A percentile compares a stretch with the other conserved stretches of the same genome.
Evolutionary conservation across 73 alveolate genomes (phyloP).

Genomic region (Diophrys sp.): DNA sequence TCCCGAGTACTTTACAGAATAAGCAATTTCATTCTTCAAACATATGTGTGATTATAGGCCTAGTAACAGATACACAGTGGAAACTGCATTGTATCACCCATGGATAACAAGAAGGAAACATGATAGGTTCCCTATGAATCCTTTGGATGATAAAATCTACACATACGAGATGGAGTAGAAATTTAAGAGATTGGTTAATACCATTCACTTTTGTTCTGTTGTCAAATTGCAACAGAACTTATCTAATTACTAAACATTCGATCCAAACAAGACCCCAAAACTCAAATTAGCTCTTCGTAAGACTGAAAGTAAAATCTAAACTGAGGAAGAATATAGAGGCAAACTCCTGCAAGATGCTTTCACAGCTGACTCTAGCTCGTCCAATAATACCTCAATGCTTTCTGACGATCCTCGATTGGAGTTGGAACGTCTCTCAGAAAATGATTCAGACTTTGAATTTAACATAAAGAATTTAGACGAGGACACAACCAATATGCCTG

Average conservation of each 20-base stretch:
- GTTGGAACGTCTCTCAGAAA: too few relatives aligned
- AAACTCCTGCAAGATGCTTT: neutral
- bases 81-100: slow-evolving; percentile 55
- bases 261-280: neutral
- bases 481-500: neutral
- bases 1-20: neutral
- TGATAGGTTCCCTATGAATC: slow-evolving; percentile 65
- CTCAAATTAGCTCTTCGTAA: neutral
- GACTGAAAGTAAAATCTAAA: neutral
- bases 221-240: neutral
- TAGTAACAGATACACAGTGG: slow-evolving; percentile 35
- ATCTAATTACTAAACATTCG: too few relatives aligned
- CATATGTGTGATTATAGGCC: slow-evolving; percentile 48
- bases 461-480: neutral
- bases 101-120: slow-evolving; percentile 58
- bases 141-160: slow-evolving; percentile 2
- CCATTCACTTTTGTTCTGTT: neutral
- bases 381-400: too few relatives aligned
- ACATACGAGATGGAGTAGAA: neutral
- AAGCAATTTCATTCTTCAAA: slow-evolving; percentile 19
- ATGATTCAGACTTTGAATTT: too few relatives aligned
- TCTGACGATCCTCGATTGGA: too few relatives aligned
- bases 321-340: neutral
- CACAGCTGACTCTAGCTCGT: neutral
- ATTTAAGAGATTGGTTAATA: neutral